A percentile compares a stretch with the other conserved stretches of the same genome.
phyloP scores from a whole-genome alignment of 2,329 filamentous ascomycete genomes.

The Podosphaera fusca region DNA sequence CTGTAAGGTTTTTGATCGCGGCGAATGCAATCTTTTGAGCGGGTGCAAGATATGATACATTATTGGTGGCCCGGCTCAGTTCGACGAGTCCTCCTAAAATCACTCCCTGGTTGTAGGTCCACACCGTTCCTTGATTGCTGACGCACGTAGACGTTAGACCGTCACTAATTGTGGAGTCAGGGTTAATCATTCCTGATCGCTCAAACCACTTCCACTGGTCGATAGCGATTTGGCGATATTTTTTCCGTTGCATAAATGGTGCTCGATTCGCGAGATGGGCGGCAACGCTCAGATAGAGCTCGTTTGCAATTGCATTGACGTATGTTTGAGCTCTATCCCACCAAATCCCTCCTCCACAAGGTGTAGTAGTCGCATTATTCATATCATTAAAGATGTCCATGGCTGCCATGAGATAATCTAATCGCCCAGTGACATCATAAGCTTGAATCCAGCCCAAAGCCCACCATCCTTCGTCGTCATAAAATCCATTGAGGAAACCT shows the following conservation, averaged over 20 bases:
- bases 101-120: constrained; percentile 38
- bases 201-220: constrained; percentile 28
- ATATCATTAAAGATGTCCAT: constrained; percentile 33
- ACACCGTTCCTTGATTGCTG: constrained; percentile 22
- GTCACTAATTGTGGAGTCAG: constrained; percentile 27
- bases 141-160: constrained; percentile 25
- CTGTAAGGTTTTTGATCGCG: constrained; percentile 23
- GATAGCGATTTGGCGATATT: constrained; percentile 31
- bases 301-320: constrained; percentile 34
- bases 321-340: constrained; percentile 30
- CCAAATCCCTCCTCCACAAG: constrained; percentile 26
- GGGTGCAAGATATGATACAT: constrained; percentile 22
- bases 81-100: constrained; percentile 34
- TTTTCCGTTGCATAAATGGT: constrained; percentile 23
- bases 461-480: constrained; percentile 43
- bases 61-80: constrained; percentile 27
- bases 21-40: constrained; percentile 26
- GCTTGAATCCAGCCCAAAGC: constrained; percentile 34
- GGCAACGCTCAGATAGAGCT: constrained; percentile 30
- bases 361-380: constrained; percentile 24
- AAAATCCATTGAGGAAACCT: constrained; percentile 29
- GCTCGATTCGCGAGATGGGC: constrained; percentile 31
- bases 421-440: constrained; percentile 29
- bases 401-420: constrained; percentile 28
- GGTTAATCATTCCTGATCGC: constrained; percentile 24